phyloP scores from a whole-genome alignment of 1,284 basidiomycete species.

The Rhodotorula sp. region DNA sequence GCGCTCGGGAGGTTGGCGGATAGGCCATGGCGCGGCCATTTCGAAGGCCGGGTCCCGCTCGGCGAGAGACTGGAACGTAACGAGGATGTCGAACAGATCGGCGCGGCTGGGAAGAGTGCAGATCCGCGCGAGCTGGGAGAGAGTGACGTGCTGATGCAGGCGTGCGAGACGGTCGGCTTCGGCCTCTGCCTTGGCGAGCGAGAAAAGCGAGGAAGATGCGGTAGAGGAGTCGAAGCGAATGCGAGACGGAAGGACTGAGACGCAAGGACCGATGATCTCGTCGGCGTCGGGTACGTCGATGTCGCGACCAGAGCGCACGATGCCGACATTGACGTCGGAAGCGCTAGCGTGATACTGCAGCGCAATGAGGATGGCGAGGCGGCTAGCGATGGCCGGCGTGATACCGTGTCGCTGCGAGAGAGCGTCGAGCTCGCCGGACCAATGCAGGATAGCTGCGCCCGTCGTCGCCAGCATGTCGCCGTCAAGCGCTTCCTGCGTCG shows the following conservation, averaged over 20 bases:
- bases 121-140: conserved; percentile 28
- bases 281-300: conserved; percentile 42
- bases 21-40: conserved; percentile 18
- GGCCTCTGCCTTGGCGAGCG: conserved; percentile 27
- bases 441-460: conserved; percentile 19
- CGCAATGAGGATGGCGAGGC: conserved; percentile 38
- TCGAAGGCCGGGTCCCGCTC: conserved; percentile 32
- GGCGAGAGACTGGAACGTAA: conserved; percentile 41
- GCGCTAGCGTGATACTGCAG: conserved; percentile 25
- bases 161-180: conserved; percentile 29
- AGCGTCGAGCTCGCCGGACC: conserved; percentile 33
- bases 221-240: conserved; percentile 8
- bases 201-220: conserved; percentile 20
- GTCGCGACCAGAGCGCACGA: conserved; percentile 44
- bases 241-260: conserved; percentile 42
- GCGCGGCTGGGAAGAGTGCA: conserved; percentile 21
- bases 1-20: conserved; percentile 41
- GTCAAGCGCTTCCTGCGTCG: conserved; percentile 15
- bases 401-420: conserved; percentile 34
- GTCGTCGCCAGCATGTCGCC: conserved; percentile 36
- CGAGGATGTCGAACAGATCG: conserved; percentile 40
- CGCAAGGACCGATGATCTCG: conserved; percentile 44
- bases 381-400: conserved; percentile 43
- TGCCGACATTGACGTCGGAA: conserved; percentile 39
- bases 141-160: conserved; percentile 36